Base-by-base conservation (phyloP, 2,329 filamentous ascomycete species). In the Pseudogymnoascus sp. region DNA sequence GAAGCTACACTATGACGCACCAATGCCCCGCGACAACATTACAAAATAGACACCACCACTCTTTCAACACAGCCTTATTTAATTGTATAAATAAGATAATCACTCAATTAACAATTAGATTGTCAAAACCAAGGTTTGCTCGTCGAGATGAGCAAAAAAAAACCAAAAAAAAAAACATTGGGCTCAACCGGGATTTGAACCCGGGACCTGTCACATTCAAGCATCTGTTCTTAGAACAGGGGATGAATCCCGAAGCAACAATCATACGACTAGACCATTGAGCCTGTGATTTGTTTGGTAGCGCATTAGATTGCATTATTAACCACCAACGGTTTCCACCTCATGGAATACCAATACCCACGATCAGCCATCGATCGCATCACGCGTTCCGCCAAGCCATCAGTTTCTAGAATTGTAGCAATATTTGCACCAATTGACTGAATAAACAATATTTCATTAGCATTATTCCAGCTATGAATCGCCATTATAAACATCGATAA, bases 261-360 rank as follows among this genome's bases (percentile, higher is more conserved):
- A 73, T 73, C 71, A 73, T 73, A 73, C 71, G 67, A 72, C 70
- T 72, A 72, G 70, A 72, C 70, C 70, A 72, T 70, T 70, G 66
- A 70, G 66, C 66, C 67, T 41, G 28, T 60, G 18, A 37, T 25
- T 58, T 58, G 57, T 18, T 54, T 54, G 25, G 28, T 25, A 30
- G 47, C 14, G 47, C 28, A 32, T n/a, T 54, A 54, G 47, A 12
- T 54, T 28, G 28, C 3, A 54, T 32, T 54, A 54, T 54, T 32
- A 54, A 28, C 47, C 47, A 54, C 28, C 8, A 1, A 32, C 1
- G 2, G 6, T 32, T 32, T 11, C 6, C 9, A 11, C 7, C 30
- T 32, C 6, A 32, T 6, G 30, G 9, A 11, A 7, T 32, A 25
- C 22, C 22, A 25, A 25, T 25, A 25, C 22, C 22, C 22, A 25